Base-by-base conservation (phyloP, 2,329 filamentous ascomycete genomes). In the Aureobasidium mangrovei region DNA sequence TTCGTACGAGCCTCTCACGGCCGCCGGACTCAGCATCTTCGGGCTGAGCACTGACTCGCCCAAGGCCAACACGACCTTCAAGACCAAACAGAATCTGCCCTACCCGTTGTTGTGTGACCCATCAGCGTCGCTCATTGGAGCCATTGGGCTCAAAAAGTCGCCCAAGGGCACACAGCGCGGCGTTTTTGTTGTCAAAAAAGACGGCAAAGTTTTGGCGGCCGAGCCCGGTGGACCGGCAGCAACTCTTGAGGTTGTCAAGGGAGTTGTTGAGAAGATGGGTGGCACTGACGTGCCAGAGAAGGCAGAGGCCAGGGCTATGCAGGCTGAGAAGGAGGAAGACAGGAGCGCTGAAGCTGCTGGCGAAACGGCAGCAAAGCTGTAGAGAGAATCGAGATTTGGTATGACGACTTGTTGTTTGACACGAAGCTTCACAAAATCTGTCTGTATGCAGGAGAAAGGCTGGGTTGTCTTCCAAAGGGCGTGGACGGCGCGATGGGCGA, bases 61-160 rank as follows among this genome's bases (percentile, higher is more conserved):
- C 64, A 95, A 93, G 73, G 83, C 89, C 64, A 98, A 98, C 75
- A 91, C 88, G 27, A 88, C 82, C 43, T 98, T 97, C 79, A 86
- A 89, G 72, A 84, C 83, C 39, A 95, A 95, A 75, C 88, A 97
- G 70, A 88, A 86, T 59, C 80, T 97, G 53, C 88, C 85, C 4
- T 98, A 95, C 70, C 76, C 86, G 35, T 81, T 98, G 43, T 80
- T 98, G 39, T 97, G 91, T 73, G 91, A 98, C 69, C 80, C 84
- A 4, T 72, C 74, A 49, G 81, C 79, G 29, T 83, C 81, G 2
- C 79, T 98, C 56, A 95, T 97, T 63, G 76, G 70, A 9, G 90
- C 90, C 54, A 86, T 97, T 67, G 91, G 91, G n/a, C 73, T 97
- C 60, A 91, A 90, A 74, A 96, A 96, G 75, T 70, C 76, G 6